Evolutionary conservation across 305 asterid species (phyloP), one percentile per base, ranked within the genome.

Genomic region (Solanum hybrid): DNA sequence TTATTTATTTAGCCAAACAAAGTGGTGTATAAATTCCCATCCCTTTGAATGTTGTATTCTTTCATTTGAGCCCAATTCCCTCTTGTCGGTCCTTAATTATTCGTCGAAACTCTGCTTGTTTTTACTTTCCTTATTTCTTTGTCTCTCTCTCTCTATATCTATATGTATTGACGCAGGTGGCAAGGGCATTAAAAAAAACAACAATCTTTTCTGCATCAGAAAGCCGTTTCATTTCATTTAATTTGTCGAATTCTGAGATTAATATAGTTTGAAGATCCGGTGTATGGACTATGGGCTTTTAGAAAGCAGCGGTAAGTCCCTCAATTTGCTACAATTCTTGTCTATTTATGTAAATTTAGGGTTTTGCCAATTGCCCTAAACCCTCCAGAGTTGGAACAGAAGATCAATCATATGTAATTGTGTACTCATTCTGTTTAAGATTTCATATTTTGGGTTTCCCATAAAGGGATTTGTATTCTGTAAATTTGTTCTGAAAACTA

Each of bases 221-320:
- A 60, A 7, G 11, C 35, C 24, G 36, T 80, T 80, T 80, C 66
- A 80, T 80, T 80, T 80, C 64, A 80, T 79, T 79, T 79, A 45
- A 51, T 60, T 60, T 60, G 26, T 60, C 10, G 60, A 37, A 38
- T 81, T 40, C 71, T 40, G 26, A 40, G 86, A 78, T 78, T 36
- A 78, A 78, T 34, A 75, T 15, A 8, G 51, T 7, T 81, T 40
- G 36, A 81, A 80, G 86, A 81, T 81, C 71, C 45, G 71, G 36
- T 40, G 22, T 35, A 86, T 66, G 88, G 89, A 88, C 42, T 89
- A 89, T 88, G 85, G 85, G 79, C 87, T 76, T 11, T 77, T 86
- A 42, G 88, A 78, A 88, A 88, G 86, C 87, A 86, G 87, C 76
- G 93, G 92, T 92, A 86, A 92, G 90, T 85, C 64, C 56, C 29